Percentiles rank a stretch among this genome's conserved stretches.
These are phyloP conservation scores for Melocanna baccifera DNA, from an alignment of 176 grass and related monocot species.

Conservation along the genomic window DNA sequence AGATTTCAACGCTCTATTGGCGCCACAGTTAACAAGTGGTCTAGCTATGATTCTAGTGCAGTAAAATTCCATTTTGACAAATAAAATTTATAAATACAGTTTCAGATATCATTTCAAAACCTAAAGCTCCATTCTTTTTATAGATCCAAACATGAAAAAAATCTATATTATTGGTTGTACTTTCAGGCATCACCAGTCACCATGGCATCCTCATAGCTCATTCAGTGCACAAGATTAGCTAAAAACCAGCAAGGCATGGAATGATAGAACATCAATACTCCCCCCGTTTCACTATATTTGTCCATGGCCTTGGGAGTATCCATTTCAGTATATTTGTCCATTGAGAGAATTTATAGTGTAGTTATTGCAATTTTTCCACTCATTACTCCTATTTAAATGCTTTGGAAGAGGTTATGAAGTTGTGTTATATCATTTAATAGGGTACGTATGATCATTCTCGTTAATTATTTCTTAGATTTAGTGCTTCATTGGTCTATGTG, in stretches of 20 bases:
- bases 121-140: not conserved
- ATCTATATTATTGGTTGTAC: not conserved
- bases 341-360: too few species aligned
- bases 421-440: too few species aligned
- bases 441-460: too few species aligned
- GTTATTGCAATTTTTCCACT: too few species aligned
- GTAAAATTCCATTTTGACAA: not conserved
- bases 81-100: not conserved
- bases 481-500: too few species aligned
- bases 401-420: too few species aligned
- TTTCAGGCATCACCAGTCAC: not conserved
- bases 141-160: not conserved
- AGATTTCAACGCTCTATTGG: not conserved
- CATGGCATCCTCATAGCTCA: not conserved
- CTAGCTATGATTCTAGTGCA: not conserved
- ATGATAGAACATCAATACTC: not conserved
- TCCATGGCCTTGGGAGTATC: too few species aligned
- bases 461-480: too few species aligned
- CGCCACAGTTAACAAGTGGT: not conserved
- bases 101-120: not conserved
- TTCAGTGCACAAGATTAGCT: not conserved
- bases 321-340: too few species aligned
- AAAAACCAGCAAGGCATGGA: not conserved
- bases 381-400: too few species aligned
- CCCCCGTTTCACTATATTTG: too few species aligned